phyloP scores from a whole-genome alignment of 2,329 filamentous ascomycete species.

The Aspergillus piperis region DNA sequence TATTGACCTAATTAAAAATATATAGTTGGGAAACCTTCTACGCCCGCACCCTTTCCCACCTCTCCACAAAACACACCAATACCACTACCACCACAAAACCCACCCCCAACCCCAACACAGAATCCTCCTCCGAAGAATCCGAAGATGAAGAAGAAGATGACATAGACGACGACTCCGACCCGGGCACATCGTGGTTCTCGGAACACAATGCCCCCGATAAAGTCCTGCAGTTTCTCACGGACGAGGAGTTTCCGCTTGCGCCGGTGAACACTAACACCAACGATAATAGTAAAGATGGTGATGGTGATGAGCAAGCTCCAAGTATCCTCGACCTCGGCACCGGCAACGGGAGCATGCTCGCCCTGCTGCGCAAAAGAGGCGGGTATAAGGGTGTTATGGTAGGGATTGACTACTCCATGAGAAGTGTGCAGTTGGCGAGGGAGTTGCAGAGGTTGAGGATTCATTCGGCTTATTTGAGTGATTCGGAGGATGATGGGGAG shows the following conservation, averaged over 20 bases:
- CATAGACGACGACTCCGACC: constrained; percentile 68
- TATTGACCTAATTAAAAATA: background rate
- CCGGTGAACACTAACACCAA: constrained; percentile 43
- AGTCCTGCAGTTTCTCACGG: constrained; percentile 68
- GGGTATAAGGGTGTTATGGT: constrained; percentile 70
- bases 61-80: constrained; percentile 32
- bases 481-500: constrained; percentile 32
- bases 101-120: constrained; percentile 53
- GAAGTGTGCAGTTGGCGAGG: constrained; percentile 72
- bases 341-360: constrained; percentile 90
- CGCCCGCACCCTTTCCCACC: constrained; percentile 44
- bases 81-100: background rate
- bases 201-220: constrained; percentile 86
- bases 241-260: constrained; percentile 48
- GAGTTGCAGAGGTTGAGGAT: constrained; percentile 55
- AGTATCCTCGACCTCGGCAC: constrained; percentile 83
- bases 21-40: constrained; percentile 65
- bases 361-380: constrained; percentile 68
- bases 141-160: constrained; percentile 62
- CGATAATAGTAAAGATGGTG: too few relatives aligned
- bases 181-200: constrained; percentile 94
- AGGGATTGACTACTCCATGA: constrained; percentile 82
- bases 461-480: constrained; percentile 38
- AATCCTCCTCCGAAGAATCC: constrained; percentile 64
- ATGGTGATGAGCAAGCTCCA: too few relatives aligned